Percentiles rank a stretch among this genome's conserved stretches.
Evolutionary conservation across 768 basidiomycete species (phyloP).

Genomic region (Leccinum subtestaceum): DNA sequence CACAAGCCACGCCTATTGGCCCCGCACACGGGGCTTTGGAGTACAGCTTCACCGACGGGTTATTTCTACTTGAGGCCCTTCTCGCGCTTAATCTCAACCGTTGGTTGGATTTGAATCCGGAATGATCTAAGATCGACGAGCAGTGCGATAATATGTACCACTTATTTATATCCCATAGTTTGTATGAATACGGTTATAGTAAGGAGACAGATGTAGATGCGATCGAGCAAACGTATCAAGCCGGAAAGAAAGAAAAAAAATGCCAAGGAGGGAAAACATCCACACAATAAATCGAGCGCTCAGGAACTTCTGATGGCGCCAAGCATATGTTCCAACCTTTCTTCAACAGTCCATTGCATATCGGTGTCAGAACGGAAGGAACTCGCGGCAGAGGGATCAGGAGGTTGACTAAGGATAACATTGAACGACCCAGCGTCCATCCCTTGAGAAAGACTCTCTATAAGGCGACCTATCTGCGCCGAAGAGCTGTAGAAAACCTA

Average conservation of each 20-base stretch:
- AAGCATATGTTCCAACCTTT: constrained; percentile 73
- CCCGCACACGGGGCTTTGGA: constrained; percentile 60
- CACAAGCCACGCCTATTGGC: constrained; percentile 56
- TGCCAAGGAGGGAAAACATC: constrained; percentile 11
- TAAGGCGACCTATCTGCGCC: constrained; percentile 77
- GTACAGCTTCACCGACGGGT: constrained; percentile 60
- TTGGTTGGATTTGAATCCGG: constrained; percentile 62
- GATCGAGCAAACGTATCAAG: constrained; percentile 14
- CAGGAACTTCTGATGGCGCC: constrained; percentile 35
- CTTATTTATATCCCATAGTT: constrained; percentile 34
- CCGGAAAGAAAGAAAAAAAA: constrained; percentile 6
- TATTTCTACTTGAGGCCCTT: constrained; percentile 60
- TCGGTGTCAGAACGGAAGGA: constrained; percentile 62
- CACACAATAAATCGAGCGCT: constrained; percentile 28
- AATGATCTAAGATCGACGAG: constrained; percentile 25
- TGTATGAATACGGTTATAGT: constrained; percentile 34
- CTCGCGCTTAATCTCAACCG: constrained; percentile 69
- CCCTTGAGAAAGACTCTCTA: constrained; percentile 78
- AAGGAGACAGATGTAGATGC: constrained; percentile 20
- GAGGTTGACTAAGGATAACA: constrained; percentile 46
- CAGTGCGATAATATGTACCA: constrained; percentile 14
- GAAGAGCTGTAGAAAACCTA: constrained; percentile 48
- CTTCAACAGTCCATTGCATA: constrained; percentile 69
- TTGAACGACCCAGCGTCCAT: constrained; percentile 86
- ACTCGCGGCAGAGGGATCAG: constrained; percentile 58